Evolutionary conservation across 2,329 filamentous ascomycete genomes (phyloP).

Genomic region (Xylariaceae sp.): DNA sequence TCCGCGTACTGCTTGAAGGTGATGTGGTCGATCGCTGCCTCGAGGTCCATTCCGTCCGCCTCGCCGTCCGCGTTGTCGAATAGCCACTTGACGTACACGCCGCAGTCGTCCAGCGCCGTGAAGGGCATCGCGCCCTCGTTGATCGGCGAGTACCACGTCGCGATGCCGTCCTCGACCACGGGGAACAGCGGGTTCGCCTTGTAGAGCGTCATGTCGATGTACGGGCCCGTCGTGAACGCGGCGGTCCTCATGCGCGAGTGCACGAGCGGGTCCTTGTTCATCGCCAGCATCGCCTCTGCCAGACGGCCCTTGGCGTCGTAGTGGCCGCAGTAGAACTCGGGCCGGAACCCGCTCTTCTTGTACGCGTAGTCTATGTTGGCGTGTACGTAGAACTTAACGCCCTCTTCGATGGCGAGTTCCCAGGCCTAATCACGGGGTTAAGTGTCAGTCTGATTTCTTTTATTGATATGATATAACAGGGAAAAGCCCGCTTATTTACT

Average conservation of each 20-base stretch:
- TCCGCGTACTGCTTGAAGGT: constrained; percentile 38
- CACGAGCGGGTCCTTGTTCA: constrained; percentile 35
- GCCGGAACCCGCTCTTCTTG: constrained; percentile 45
- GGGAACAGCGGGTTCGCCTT: constrained; percentile 39
- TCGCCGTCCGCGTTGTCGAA: constrained; percentile 43
- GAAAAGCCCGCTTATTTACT: not conserved
- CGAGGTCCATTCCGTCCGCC: constrained; percentile 43
- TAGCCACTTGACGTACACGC: constrained; percentile 44
- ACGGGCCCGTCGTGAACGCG: constrained; percentile 57
- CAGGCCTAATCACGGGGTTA: constrained; percentile 26
- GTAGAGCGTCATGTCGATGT: constrained; percentile 43
- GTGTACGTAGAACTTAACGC: constrained; percentile 43
- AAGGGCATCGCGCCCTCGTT: constrained; percentile 39
- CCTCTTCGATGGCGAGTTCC: constrained; percentile 41
- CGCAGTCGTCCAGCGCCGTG: constrained; percentile 45
- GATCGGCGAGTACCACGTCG: constrained; percentile 31
- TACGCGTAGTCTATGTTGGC: constrained; percentile 47
- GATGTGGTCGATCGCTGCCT: constrained; percentile 42
- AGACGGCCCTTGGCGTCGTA: constrained; percentile 46
- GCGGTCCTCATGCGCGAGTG: constrained; percentile 46
- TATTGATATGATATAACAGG: not conserved
- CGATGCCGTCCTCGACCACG: constrained; percentile 33
- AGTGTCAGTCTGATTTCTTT: not conserved
- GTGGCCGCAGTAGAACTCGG: constrained; percentile 44
- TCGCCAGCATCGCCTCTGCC: constrained; percentile 42